A percentile compares a stretch with the other conserved stretches of the same genome.
These are phyloP conservation scores for Ophiostoma sp. DNA, from an alignment of 2,329 filamentous ascomycete species.

Conservation along the genomic window DNA sequence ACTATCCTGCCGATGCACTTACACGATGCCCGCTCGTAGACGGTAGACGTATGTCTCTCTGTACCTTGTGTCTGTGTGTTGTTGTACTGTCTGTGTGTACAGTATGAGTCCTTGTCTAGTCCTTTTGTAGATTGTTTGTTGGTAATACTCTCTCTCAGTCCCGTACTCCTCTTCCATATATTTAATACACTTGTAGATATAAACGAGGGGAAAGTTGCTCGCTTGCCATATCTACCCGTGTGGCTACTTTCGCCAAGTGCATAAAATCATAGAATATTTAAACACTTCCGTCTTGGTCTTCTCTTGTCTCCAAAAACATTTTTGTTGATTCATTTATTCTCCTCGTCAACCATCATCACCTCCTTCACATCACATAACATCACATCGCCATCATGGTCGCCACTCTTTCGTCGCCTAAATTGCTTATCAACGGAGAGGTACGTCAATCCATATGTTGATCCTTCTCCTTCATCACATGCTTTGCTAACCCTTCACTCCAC, in stretches of 20 bases:
- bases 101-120: background rate
- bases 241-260: background rate
- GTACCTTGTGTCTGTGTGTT: background rate
- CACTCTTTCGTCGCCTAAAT: conserved; percentile 36
- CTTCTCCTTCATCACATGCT: background rate
- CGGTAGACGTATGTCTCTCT: background rate
- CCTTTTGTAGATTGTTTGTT: background rate
- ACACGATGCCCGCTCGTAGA: background rate
- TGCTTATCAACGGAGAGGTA: conserved; percentile 55
- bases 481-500: background rate
- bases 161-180: background rate
- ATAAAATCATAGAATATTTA: background rate
- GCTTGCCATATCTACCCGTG: background rate
- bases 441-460: background rate
- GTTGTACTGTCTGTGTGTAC: background rate
- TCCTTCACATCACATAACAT: no score
- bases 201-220: background rate
- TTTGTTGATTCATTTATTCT: background rate
- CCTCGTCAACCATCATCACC: background rate
- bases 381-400: conserved; percentile 19
- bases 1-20: conserved; percentile 13
- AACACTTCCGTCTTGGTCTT: background rate
- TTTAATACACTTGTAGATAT: background rate
- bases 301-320: background rate
- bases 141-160: background rate